Evolutionary conservation across 805 yeast species (phyloP).

Genomic region (Candida maris): DNA sequence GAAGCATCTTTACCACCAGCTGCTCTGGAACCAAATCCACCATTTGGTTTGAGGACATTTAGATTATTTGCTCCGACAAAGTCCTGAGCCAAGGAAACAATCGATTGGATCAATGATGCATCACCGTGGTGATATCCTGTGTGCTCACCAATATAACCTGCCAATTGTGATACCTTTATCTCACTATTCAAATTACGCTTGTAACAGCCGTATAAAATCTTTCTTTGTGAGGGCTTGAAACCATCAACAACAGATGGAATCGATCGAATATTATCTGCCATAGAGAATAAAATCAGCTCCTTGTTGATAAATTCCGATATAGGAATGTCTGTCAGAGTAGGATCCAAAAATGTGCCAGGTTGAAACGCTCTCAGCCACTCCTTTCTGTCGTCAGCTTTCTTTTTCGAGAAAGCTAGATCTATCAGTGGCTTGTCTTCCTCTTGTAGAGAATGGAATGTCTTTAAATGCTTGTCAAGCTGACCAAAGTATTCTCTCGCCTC

Average conservation of each 20-base stretch:
- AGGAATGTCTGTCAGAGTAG: conserved; percentile 70
- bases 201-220: conserved; percentile 84
- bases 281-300: conserved; percentile 88
- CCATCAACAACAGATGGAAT: conserved; percentile 95
- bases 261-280: conserved; percentile 95
- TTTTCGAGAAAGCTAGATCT: conserved; percentile 91
- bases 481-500: conserved; percentile 89
- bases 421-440: conserved; percentile 73
- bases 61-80: conserved; percentile 90
- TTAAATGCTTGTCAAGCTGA: conserved; percentile 79
- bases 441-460: conserved; percentile 76
- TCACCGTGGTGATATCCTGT: conserved; percentile 98
- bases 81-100: conserved; percentile 91
- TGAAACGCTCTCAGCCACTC: conserved; percentile 90
- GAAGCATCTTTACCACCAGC: conserved; percentile 98
- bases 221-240: conserved; percentile 94
- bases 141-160: conserved; percentile 82
- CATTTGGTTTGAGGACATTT: conserved; percentile 81
- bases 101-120: conserved; percentile 79
- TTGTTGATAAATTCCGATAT: conserved; percentile 92
- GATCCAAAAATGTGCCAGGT: conserved; percentile 91
- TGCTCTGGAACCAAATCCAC: conserved; percentile 94
- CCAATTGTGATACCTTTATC: conserved; percentile 85
- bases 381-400: conserved; percentile 94
- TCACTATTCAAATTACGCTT: conserved; percentile 73